These are phyloP conservation scores for Aspergillus sp. DNA, from an alignment of 2,329 filamentous ascomycete genomes.

Conservation along the genomic window DNA sequence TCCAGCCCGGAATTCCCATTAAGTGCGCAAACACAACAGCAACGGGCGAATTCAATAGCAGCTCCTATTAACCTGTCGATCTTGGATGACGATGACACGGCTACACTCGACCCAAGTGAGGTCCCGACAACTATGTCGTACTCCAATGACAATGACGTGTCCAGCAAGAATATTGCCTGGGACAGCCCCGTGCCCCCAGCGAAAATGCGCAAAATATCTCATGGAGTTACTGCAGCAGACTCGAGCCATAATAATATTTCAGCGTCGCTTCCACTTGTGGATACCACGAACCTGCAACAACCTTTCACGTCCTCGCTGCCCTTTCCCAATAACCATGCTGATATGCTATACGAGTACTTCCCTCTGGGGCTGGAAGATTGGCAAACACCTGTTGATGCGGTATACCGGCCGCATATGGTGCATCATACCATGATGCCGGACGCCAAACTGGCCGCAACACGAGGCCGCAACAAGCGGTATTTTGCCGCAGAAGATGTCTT, in stretches of 20 bases:
- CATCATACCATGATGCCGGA: conserved; percentile 72
- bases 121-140: conserved; percentile 14
- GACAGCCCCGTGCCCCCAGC: conserved; percentile 27
- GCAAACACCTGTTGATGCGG: conserved; percentile 82
- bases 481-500: conserved; percentile 55
- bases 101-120: conserved; percentile 13
- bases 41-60: conserved; percentile 28
- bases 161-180: conserved; percentile 19
- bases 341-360: conserved; percentile 90
- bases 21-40: conserved; percentile 26
- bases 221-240: conserved; percentile 20
- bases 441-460: conserved; percentile 59
- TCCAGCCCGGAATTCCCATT: conserved; percentile 47
- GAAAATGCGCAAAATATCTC: conserved; percentile 33
- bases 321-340: conserved; percentile 58
- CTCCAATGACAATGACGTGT: conserved; percentile 13
- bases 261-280: conserved; percentile 26
- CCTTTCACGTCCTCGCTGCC: conserved; percentile 50
- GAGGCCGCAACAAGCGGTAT: conserved; percentile 62
- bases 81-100: conserved; percentile 43
- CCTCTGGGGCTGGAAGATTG: conserved; percentile 83
- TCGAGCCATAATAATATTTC: conserved; percentile 17
- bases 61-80: conserved; percentile 49
- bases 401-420: conserved; percentile 86
- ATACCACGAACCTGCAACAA: conserved; percentile 25